Conservation (phyloP, 2,329 filamentous ascomycete species). For the Pseudocercospora macadamiae region DNA sequence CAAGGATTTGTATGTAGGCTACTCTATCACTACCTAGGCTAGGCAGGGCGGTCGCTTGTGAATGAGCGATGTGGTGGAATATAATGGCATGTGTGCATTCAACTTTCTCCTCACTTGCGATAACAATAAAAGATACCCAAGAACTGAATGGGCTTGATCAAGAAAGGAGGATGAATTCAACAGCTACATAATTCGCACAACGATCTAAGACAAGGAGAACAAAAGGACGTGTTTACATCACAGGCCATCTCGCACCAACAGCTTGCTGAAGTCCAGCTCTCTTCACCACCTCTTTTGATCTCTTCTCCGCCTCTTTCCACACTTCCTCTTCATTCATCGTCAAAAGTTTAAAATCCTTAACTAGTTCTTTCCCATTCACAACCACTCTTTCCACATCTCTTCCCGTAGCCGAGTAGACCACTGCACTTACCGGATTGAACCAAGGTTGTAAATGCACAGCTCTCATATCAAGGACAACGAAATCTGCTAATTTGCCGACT, state of each 20-base stretch:
- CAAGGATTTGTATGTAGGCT: too few relatives aligned
- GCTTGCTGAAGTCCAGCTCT: constrained; percentile 43
- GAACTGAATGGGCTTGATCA: too few relatives aligned
- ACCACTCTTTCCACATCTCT: constrained; percentile 50
- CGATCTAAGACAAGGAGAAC: too few relatives aligned
- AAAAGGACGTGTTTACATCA: constrained; percentile 22
- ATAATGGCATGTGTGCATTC: too few relatives aligned
- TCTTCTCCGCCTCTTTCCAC: constrained; percentile 42
- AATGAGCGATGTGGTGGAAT: too few relatives aligned
- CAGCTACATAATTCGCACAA: too few relatives aligned
- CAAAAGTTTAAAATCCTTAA: constrained; percentile 31
- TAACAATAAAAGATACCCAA: too few relatives aligned
- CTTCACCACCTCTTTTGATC: constrained; percentile 43
- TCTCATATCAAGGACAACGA: constrained; percentile 41
- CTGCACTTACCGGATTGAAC: constrained; percentile 43
- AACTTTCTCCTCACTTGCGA: too few relatives aligned
- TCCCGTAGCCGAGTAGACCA: constrained; percentile 51
- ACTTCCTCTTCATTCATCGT: constrained; percentile 48
- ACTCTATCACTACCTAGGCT: too few relatives aligned
- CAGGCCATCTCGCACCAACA: constrained; percentile 44
- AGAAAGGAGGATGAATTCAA: too few relatives aligned
- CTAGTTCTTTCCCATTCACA: constrained; percentile 43
- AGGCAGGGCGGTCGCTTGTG: too few relatives aligned
- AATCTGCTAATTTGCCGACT: constrained; percentile 50
- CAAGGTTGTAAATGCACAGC: constrained; percentile 19